These are phyloP conservation scores for Aureobasidium sp. DNA, from an alignment of 2,329 filamentous ascomycete genomes.

Conservation along the genomic window DNA sequence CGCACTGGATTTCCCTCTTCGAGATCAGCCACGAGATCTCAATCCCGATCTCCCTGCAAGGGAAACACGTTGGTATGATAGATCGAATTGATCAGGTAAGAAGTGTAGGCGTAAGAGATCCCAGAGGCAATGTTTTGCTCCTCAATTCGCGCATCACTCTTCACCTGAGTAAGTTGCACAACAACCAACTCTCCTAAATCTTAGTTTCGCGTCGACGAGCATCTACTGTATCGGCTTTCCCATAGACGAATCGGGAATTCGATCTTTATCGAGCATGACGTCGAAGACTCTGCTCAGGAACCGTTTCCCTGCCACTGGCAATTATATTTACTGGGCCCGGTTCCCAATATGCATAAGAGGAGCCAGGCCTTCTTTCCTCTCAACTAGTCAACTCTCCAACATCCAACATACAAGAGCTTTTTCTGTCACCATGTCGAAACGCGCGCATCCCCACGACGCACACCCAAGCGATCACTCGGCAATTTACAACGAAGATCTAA, in stretches of 20 bases:
- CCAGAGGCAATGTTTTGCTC: not conserved
- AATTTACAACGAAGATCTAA: conserved; percentile 18
- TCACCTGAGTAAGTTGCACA: not conserved
- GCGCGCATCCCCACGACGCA: conserved; percentile 4
- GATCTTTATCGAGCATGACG: not conserved
- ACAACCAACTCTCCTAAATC: not conserved
- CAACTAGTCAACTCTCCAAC: not conserved
- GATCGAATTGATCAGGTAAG: not conserved
- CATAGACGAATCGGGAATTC: not conserved
- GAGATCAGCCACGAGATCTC: not conserved
- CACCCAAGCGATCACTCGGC: conserved; percentile 6
- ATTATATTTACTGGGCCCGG: not conserved
- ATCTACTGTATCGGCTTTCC: not conserved
- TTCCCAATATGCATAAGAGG: not conserved
- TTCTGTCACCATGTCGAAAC: not conserved
- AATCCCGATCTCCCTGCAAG: not conserved
- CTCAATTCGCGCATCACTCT: no score
- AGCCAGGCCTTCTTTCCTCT: not conserved
- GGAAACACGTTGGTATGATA: not conserved
- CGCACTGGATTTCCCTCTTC: not conserved
- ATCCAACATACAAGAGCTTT: not conserved
- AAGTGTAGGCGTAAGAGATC: not conserved
- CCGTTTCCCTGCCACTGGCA: not conserved
- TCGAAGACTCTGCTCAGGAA: conserved; percentile 1
- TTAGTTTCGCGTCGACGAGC: not conserved